Conservation (phyloP, 2,329 filamentous ascomycete genomes). For the Septoria petroselini region DNA sequence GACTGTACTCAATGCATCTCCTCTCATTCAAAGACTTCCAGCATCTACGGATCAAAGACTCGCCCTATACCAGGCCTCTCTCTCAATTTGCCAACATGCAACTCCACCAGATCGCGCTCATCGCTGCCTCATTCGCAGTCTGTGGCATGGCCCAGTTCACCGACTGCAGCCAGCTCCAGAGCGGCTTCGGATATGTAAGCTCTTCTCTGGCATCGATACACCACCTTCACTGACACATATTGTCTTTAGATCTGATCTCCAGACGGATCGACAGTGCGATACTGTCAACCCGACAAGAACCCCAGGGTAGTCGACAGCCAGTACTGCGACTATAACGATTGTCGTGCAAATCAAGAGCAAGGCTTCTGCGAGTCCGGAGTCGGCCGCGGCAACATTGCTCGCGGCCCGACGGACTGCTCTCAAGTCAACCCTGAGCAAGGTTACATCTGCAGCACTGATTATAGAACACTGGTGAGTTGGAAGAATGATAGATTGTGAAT, state of each 20-base stretch:
- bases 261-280: conserved; percentile 5
- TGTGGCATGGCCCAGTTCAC: conserved; percentile 6
- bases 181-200: conserved; percentile 15
- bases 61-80: not conserved
- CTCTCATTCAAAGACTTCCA: too few relatives aligned
- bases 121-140: conserved; percentile 6
- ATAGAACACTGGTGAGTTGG: conserved; percentile 13
- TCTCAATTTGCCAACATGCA: not conserved
- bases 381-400: conserved; percentile 1
- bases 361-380: conserved; percentile 10
- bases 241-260: conserved; percentile 4
- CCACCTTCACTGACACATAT: too few relatives aligned
- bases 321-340: conserved; percentile 12
- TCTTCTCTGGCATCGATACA: not conserved
- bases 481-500: not conserved
- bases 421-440: conserved; percentile 10
- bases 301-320: conserved; percentile 4
- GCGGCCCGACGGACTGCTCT: conserved; percentile 13
- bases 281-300: conserved; percentile 9
- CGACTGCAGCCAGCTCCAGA: conserved; percentile 5
- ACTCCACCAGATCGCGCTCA: not conserved
- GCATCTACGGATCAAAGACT: too few relatives aligned
- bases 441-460: conserved; percentile 14
- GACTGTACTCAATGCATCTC: too few relatives aligned
- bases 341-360: conserved; percentile 1